phyloP scores from a whole-genome alignment of 2,329 filamentous ascomycete genomes.

The Scytalidium sp. region DNA sequence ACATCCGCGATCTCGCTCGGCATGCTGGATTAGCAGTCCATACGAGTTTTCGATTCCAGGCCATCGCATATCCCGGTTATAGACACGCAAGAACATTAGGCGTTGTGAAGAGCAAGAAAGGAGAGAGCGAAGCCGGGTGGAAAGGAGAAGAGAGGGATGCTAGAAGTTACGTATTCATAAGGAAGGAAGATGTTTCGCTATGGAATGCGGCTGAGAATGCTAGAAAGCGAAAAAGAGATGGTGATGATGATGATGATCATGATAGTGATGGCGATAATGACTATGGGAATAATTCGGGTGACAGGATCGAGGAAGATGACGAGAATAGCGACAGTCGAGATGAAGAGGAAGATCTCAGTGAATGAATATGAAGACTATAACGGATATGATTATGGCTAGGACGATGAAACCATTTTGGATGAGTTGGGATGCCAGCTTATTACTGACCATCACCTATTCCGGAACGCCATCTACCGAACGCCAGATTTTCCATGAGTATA shows the following conservation, averaged over 20 bases:
- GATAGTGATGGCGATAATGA: conserved; percentile 20
- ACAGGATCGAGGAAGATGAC: conserved; percentile 24
- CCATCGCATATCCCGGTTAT: conserved; percentile 69
- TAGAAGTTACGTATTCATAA: conserved; percentile 60
- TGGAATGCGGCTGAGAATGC: conserved; percentile 18
- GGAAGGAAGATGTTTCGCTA: conserved; percentile 45
- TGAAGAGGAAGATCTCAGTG: conserved; percentile 28
- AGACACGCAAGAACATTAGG: conserved; percentile 71
- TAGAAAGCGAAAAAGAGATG: conserved; percentile 29
- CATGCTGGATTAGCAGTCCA: conserved; percentile 71
- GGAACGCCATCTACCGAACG: background rate
- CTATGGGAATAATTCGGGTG: conserved; percentile 24
- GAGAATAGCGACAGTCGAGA: conserved; percentile 24
- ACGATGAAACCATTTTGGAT: conserved; percentile 5
- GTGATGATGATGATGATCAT: conserved; percentile 15
- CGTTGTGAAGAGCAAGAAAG: conserved; percentile 48
- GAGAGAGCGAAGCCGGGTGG: conserved; percentile 42
- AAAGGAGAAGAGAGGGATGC: conserved; percentile 50
- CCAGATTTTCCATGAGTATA: background rate
- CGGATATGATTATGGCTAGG: conserved; percentile 4
- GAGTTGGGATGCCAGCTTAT: background rate
- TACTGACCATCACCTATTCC: background rate
- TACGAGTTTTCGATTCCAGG: conserved; percentile 67
- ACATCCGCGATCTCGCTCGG: conserved; percentile 80
- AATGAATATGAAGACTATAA: conserved; percentile 9